These are phyloP conservation scores for Pseudopyricularia cyperi DNA, from an alignment of 2,329 filamentous ascomycete species.

Conservation along the genomic window DNA sequence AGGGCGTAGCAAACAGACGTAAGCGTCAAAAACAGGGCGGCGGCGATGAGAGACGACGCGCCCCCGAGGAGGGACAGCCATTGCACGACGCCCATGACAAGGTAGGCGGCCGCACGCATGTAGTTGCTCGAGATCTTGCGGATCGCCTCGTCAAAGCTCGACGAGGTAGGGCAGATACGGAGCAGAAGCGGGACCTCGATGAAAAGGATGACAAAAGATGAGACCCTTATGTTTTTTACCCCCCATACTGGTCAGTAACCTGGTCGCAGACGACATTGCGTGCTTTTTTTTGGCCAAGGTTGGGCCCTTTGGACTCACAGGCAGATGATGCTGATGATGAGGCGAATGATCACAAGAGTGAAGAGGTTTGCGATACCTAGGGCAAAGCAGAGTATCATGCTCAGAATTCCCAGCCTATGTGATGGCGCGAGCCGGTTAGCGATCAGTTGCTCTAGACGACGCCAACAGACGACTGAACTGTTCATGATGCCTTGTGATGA, in stretches of 20 bases:
- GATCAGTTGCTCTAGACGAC: not conserved
- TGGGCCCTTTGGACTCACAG: constrained; percentile 28
- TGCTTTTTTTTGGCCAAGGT: not conserved
- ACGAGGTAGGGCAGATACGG: constrained; percentile 91
- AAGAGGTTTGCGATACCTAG: constrained; percentile 58
- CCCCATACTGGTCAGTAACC: not conserved
- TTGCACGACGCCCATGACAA: constrained; percentile 66
- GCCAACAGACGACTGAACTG: too few relatives aligned
- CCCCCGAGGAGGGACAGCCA: constrained; percentile 62
- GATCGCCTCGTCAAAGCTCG: constrained; percentile 78
- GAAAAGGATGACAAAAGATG: constrained; percentile 64
- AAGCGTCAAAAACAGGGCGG: constrained; percentile 66
- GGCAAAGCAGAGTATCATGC: constrained; percentile 59
- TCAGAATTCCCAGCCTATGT: constrained; percentile 53
- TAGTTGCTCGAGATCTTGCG: constrained; percentile 92
- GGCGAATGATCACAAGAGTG: constrained; percentile 31
- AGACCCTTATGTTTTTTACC: constrained; percentile 40
- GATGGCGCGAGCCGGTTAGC: constrained; percentile 8
- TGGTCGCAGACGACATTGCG: not conserved
- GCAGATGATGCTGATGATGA: constrained; percentile 39
- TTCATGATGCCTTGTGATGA: too few relatives aligned
- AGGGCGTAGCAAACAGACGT: constrained; percentile 70
- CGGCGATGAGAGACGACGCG: constrained; percentile 67
- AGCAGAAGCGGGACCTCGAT: constrained; percentile 88
- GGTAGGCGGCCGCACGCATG: constrained; percentile 84